These are phyloP conservation scores for Kluyveromyces aestuarii DNA, from an alignment of 805 yeast species.

Conservation along the genomic window DNA sequence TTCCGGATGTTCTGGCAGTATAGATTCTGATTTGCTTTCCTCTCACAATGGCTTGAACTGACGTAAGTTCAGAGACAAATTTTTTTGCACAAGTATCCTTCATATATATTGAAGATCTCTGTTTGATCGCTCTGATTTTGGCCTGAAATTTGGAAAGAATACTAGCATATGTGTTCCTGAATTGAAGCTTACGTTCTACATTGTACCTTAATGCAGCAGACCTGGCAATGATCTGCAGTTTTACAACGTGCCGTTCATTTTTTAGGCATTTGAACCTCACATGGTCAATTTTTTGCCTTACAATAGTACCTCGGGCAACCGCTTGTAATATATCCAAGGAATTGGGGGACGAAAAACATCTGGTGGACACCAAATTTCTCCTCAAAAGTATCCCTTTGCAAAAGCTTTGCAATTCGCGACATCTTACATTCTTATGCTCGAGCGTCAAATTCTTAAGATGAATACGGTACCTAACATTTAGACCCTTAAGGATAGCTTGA, in stretches of 20 bases:
- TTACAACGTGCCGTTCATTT: conserved; percentile 17
- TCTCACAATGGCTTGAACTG: not conserved
- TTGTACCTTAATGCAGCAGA: not conserved
- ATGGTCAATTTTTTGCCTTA: conserved; percentile 20
- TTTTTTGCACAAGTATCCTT: not conserved
- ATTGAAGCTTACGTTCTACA: not conserved
- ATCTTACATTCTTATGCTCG: not conserved
- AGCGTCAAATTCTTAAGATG: conserved; percentile 41
- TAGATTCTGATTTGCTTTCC: not conserved
- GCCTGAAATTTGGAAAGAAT: conserved; percentile 3
- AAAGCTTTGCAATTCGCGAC: conserved; percentile 31
- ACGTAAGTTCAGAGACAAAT: not conserved
- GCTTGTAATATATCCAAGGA: conserved; percentile 39
- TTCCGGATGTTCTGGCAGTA: not conserved
- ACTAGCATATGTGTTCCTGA: not conserved
- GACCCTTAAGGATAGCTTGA: conserved; percentile 67
- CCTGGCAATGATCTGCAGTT: conserved; percentile 30
- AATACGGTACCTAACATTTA: conserved; percentile 51
- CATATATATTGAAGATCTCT: not conserved
- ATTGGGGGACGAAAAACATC: not conserved
- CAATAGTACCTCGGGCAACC: conserved; percentile 36
- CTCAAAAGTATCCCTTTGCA: conserved; percentile 35
- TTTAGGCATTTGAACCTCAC: conserved; percentile 19
- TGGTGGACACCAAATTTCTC: conserved; percentile 2
- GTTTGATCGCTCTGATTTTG: not conserved